These are phyloP conservation scores for Quercus variabilis DNA, from an alignment of 306 rosid genomes.

Conservation along the genomic window DNA sequence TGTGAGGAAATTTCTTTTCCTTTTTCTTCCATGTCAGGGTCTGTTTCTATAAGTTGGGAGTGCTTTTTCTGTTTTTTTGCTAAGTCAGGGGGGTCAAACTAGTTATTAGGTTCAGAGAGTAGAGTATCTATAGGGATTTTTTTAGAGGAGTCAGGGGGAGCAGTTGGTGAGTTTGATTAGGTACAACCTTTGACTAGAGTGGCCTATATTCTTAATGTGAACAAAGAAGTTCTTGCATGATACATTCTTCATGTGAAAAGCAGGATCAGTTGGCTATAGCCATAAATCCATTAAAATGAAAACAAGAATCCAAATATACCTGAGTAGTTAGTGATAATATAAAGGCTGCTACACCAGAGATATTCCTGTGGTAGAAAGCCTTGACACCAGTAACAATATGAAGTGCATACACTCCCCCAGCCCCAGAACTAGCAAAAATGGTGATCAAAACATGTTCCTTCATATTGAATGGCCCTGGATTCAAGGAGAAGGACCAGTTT, in stretches of 20 bases:
- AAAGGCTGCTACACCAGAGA: constrained; percentile 59
- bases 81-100: no score
- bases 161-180: no score
- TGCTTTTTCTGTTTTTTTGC: no score
- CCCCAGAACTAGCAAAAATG: constrained; percentile 71
- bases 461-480: constrained; percentile 75
- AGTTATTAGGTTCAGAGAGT: no score
- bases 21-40: no score
- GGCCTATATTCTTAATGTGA: no score
- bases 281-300: background rate
- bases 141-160: no score
- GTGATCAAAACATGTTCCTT: constrained; percentile 87
- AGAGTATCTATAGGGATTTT: no score
- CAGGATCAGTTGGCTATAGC: background rate
- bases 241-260: background rate
- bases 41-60: no score
- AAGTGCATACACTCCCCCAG: constrained; percentile 68
- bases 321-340: constrained; percentile 74
- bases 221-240: no score
- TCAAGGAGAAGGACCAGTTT: constrained; percentile 54
- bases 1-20: no score
- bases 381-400: constrained; percentile 68
- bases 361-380: constrained; percentile 63
- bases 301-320: constrained; percentile 27
- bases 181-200: no score